phyloP scores from a whole-genome alignment of 2,329 filamentous ascomycete species.

The Aspergillus clavatus region DNA sequence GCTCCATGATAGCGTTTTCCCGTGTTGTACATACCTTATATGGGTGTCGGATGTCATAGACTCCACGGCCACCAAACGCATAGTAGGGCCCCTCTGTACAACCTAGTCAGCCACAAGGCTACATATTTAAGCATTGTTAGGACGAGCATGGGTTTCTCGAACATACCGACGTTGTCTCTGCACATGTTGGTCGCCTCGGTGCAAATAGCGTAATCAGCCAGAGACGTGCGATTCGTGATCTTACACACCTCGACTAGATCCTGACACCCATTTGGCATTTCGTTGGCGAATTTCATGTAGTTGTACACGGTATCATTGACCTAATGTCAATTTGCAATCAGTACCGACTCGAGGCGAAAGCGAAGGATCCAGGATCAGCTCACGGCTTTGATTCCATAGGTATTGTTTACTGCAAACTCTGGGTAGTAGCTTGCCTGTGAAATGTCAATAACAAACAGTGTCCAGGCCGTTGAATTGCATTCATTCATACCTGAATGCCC shows the following conservation, averaged over 20 bases:
- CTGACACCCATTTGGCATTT: constrained; percentile 57
- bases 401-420: constrained; percentile 52
- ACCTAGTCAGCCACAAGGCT: neutral
- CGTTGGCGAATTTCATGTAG: constrained; percentile 54
- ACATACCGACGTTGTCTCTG: constrained; percentile 49
- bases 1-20: neutral
- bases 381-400: constrained; percentile 35
- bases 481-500: constrained; percentile 40
- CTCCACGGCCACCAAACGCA: constrained; percentile 49
- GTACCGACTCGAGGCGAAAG: too few relatives aligned
- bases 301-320: constrained; percentile 57
- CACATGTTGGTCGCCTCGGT: constrained; percentile 53
- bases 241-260: constrained; percentile 64
- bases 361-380: too few relatives aligned
- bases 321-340: constrained; percentile 11
- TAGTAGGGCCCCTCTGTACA: constrained; percentile 51
- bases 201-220: constrained; percentile 50
- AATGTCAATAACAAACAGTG: neutral
- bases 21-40: constrained; percentile 22
- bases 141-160: neutral
- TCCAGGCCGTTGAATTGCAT: neutral
- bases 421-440: constrained; percentile 42
- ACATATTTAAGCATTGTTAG: neutral
- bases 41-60: constrained; percentile 59
- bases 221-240: constrained; percentile 54